phyloP scores from a whole-genome alignment of 495 filamentous ascomycete genomes.

The Letharia columbiana region DNA sequence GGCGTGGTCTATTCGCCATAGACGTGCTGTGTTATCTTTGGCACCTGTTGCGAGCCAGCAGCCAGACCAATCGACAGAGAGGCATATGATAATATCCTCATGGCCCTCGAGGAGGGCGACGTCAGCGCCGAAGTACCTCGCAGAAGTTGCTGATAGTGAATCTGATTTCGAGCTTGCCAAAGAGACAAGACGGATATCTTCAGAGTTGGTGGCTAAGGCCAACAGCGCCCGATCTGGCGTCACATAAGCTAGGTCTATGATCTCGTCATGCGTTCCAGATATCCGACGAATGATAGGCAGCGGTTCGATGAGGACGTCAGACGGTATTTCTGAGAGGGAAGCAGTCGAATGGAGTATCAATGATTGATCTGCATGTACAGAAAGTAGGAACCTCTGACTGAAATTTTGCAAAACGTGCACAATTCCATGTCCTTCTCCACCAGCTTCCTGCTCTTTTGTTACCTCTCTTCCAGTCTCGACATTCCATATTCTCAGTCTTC shows the following conservation, averaged over 20 bases:
- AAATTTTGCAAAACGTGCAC: conserved; percentile 58
- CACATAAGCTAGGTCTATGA: conserved; percentile 84
- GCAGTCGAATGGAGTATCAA: conserved; percentile 62
- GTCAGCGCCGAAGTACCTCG: conserved; percentile 75
- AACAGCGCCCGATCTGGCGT: conserved; percentile 69
- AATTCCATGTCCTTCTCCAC: conserved; percentile 69
- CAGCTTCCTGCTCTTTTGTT: conserved; percentile 56
- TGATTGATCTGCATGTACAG: conserved; percentile 83
- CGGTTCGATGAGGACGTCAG: conserved; percentile 33
- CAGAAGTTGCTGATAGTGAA: conserved; percentile 28
- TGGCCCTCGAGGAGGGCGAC: conserved; percentile 79
- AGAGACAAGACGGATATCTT: conserved; percentile 81
- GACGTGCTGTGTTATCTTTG: conserved; percentile 88
- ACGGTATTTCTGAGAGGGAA: conserved; percentile 30
- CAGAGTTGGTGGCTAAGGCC: conserved; percentile 89
- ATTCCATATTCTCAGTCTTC: conserved; percentile 74
- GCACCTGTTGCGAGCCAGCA: conserved; percentile 92
- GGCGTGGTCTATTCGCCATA: conserved; percentile 81
- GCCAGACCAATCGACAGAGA: conserved; percentile 93
- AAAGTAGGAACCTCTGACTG: conserved; percentile 58
- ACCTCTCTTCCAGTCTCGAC: conserved; percentile 67
- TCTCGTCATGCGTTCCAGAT: conserved; percentile 94
- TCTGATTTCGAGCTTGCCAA: conserved; percentile 37
- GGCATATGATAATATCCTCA: conserved; percentile 87
- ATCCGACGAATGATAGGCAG: conserved; percentile 59